Base-by-base conservation (phyloP, 2,329 filamentous ascomycete species). In the Talaromyces amestolkiae region DNA sequence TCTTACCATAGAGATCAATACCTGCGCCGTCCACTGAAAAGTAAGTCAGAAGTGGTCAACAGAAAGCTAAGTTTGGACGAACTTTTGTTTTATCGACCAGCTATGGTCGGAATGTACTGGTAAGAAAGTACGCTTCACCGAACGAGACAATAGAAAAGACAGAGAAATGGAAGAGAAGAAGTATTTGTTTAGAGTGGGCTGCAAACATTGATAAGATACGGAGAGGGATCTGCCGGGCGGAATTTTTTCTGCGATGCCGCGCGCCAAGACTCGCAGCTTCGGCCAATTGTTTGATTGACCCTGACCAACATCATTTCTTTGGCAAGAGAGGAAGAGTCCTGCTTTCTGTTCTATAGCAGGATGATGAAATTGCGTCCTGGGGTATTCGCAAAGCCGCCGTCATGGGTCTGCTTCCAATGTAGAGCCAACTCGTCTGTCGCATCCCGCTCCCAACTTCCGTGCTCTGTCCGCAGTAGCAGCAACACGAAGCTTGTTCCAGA, bases 1-100 rank as follows among this genome's bases (percentile, higher is more conserved):
- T 69, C 80, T 71, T 79, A 88, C 87, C 84, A 71, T 89, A 89
- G 76, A 89, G 86, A 78, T 89, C 86, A 66, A 85, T 75, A 69
- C 81, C 79, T 49, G 58, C 33, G 31, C 56, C 59, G 31, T 67
- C 62, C 65, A 64, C 60, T 62, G 24, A 31, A 43, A 27, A 58
- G 24, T 9, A 31, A 22, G 39, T 65, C 45, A 65, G 63, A 31
- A 45, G 8, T 13, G 11, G 19, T 37, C 24, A 59, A 47, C 43
- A 17, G 22, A 35, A 31, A 19, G 31, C 15, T 45, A 10, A 17
- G 22, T 27, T 43, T 24, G 9, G 53, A 63, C 65, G 19, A 24
- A 62, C 59, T 64, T 53, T 59, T 60, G 27, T 11, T 39, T 59
- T 37, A 35, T 63, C 37, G 61, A 58, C 49, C 61, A 37, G n/a